Base-by-base conservation (phyloP, 106 monocot genomes). In the Dioscorea dumetorum region DNA sequence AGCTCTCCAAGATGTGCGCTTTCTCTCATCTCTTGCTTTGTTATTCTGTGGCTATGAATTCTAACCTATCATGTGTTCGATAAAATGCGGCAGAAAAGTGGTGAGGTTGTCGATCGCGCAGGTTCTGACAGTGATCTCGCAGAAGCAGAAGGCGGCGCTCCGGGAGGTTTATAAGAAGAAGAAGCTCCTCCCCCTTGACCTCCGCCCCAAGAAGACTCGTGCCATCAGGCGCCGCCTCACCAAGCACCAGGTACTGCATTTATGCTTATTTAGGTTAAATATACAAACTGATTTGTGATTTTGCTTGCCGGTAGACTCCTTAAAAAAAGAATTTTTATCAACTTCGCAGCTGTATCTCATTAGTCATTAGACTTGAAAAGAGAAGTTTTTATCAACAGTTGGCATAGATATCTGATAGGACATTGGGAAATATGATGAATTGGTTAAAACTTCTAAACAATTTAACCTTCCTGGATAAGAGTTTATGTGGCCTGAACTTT, bases 221-320 rank as follows among this genome's bases (percentile, higher is more conserved):
- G 82, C 82, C 18, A 83, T 83, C 64, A 50, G 82, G 22, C 74
- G 78, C 60, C 69, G 74, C 20, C 82, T 83, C 53, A 83, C 82
- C 62, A 83, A 83, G 62, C 74, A 77, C 33, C 82, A 83, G 82
- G 82, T 78, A 4, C 95, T 91, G 88, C 95, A 72, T 60, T 9
- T 24, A 22, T 34, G 35, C 21, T 35, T 58, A 6, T 53, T 19
- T 14, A 70, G 6, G 10, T 8, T 41, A 41, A 34, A 41, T 41
- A 8, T 41, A 41, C 10, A 0, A 59, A 60, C 24, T 65, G 18
- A 14, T 68, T 68, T 24, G 22, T 68, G 24, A 70, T 23, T 28
- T 28, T 41, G 41, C 54, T 56, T 56, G 12, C 15, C 10, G 18
- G 2, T 41, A 3, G 41, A 41, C 0, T 41, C 41, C 41, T 3